phyloP scores from a whole-genome alignment of 2,329 filamentous ascomycete species.

The Stagonosporopsis tanaceti region DNA sequence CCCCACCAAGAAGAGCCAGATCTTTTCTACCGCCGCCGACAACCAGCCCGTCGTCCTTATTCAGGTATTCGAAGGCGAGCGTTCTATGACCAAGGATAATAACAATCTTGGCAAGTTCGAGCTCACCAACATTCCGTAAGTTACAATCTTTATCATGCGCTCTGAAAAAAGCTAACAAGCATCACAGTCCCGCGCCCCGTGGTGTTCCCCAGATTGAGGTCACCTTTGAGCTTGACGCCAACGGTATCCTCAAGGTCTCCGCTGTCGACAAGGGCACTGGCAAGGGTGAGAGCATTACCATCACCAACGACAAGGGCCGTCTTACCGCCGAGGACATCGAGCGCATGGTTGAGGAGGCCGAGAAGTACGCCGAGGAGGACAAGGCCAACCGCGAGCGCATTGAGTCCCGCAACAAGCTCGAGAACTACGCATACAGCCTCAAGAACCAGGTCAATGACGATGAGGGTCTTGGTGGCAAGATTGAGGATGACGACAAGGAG shows the following conservation, averaged over 20 bases:
- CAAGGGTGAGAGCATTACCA: constrained; percentile 96
- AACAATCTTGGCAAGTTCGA: constrained; percentile 98
- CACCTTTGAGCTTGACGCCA: constrained; percentile 96
- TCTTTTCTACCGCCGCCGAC: constrained; percentile 95
- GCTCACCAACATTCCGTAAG: constrained; percentile 85
- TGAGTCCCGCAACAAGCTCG: constrained; percentile 92
- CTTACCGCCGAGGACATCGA: constrained; percentile 97
- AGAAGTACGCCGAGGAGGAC: constrained; percentile 99
- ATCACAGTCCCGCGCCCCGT: constrained; percentile 75
- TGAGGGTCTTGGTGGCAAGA: constrained; percentile 96
- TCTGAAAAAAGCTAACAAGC: constrained; percentile 24
- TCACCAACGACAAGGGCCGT: constrained; percentile 99
- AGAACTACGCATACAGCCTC: constrained; percentile 98
- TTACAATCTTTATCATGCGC: constrained; percentile 1
- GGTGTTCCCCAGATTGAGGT: constrained; percentile 99
- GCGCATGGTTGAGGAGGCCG: constrained; percentile 97
- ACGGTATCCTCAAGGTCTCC: constrained; percentile 96
- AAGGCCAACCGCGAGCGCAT: constrained; percentile 98
- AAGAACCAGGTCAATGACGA: constrained; percentile 99
- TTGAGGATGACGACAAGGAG: constrained; percentile 98
- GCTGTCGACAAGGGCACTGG: constrained; percentile 98
- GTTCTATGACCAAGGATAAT: constrained; percentile 91
- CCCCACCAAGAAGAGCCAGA: constrained; percentile 95
- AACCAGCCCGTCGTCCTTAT: constrained; percentile 97
- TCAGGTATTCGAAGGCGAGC: constrained; percentile 94